These are phyloP conservation scores for Prunus kanzakura DNA, from an alignment of 306 rosid species.

Conservation along the genomic window DNA sequence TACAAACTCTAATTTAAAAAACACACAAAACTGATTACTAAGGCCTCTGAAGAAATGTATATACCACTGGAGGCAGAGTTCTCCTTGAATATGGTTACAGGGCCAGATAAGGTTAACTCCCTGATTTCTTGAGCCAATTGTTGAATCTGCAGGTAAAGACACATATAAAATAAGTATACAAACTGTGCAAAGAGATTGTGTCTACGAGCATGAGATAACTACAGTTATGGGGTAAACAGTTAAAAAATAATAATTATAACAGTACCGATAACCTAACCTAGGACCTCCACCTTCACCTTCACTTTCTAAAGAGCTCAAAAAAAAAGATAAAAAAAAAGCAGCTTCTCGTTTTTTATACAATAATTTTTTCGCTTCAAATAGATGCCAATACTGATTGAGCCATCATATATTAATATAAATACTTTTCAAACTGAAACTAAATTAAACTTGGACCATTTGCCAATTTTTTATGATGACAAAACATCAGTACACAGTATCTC, in stretches of 20 bases:
- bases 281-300: neutral
- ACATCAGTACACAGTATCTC: neutral
- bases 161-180: constrained; percentile 2
- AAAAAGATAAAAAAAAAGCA: neutral
- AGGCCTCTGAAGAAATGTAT: constrained; percentile 8
- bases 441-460: neutral
- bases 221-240: neutral
- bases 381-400: neutral
- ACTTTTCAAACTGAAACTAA: neutral
- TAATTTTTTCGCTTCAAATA: neutral
- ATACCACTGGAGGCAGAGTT: constrained; percentile 53
- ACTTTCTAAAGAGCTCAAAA: neutral
- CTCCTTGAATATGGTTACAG: constrained; percentile 58
- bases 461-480: neutral
- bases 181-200: neutral
- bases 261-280: neutral
- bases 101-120: constrained; percentile 60
- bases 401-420: neutral
- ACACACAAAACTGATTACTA: neutral
- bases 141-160: constrained; percentile 50
- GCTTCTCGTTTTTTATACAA: neutral
- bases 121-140: constrained; percentile 73
- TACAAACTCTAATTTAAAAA: neutral
- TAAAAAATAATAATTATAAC: neutral
- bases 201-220: neutral